phyloP scores from a whole-genome alignment of 2,329 filamentous ascomycete genomes.

The Ophiosphaerella narmari region DNA sequence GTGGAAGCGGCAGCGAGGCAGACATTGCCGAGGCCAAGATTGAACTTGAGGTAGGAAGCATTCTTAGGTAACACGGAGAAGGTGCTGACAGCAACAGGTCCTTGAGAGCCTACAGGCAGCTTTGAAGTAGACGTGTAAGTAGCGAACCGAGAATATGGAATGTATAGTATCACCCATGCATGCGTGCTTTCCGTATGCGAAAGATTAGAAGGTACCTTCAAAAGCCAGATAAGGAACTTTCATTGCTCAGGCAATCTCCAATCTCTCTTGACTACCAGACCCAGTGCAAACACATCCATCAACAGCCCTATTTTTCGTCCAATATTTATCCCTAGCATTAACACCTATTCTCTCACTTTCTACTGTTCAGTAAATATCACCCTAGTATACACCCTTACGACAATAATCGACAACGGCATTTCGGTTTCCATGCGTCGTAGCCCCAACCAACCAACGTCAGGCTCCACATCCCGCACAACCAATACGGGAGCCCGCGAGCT shows the following conservation, averaged over 20 bases:
- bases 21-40: slow-evolving; percentile 99
- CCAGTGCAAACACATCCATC: slow-evolving; percentile 25
- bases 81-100: slow-evolving; percentile 62
- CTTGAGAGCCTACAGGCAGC: slow-evolving; percentile 81
- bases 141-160: slow-evolving; percentile 38
- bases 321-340: slow-evolving; percentile 19
- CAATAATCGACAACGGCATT: neutral
- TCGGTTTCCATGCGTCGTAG: slow-evolving; percentile 25
- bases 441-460: slow-evolving; percentile 23
- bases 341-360: slow-evolving; percentile 9
- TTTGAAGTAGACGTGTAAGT: slow-evolving; percentile 72
- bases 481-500: slow-evolving; percentile 16
- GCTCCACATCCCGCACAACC: slow-evolving; percentile 17
- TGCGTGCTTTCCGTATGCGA: slow-evolving; percentile 35
- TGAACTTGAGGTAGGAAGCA: slow-evolving; percentile 81
- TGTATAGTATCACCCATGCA: slow-evolving; percentile 43
- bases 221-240: slow-evolving; percentile 26
- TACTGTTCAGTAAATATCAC: neutral
- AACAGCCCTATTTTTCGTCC: slow-evolving; percentile 18
- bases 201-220: slow-evolving; percentile 41
- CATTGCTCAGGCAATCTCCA: slow-evolving; percentile 3
- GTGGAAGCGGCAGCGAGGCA: slow-evolving; percentile 89
- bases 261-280: slow-evolving; percentile 8
- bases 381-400: neutral
- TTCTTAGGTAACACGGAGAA: slow-evolving; percentile 9